Base-by-base conservation (phyloP, 2,329 filamentous ascomycete species). In the Cryphonectria japonica region DNA sequence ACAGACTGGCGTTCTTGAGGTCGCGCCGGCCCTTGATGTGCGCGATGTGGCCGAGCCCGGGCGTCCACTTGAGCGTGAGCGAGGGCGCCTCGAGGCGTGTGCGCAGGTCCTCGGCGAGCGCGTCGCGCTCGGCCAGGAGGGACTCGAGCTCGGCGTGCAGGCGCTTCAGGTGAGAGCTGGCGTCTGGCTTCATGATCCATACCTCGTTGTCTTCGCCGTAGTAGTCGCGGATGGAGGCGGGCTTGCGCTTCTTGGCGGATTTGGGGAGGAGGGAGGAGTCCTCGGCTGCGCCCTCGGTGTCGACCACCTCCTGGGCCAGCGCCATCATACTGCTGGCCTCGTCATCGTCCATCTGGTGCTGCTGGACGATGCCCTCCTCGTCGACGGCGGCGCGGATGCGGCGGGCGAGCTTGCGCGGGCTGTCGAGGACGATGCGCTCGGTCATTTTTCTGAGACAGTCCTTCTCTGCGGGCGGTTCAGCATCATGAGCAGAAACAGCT, bases 11-110 rank as follows among this genome's bases (percentile, higher is more conserved):
- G 68, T 85, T 88, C n/a, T 82, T 82, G 32, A 80, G 75, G 14
- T 78, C 83, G 78, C 78, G 75, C 79, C 92, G 95, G 46, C 94
- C 94, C 80, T 92, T 96, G 76, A 98, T 88, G 78, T 98, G 95
- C 76, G 93, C 95, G 77, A 97, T 93, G 79, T 99, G 93, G 11
- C 96, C 95, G 1, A 97, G 86, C 19, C 91, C 92, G 0, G 95
- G 92, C 0, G 92, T 94, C 92, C 94, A 98, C 76, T 92, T 93
- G 29, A 99, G 86, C 0, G 90, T 92, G 60, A 98, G 86, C 71
- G 87, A 91, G 7, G 88, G 80, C 14, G 90, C 89, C 70, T 81
- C 80, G 60, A 95, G 85, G 6, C 88, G 84, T 16, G 86, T 79
- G 68, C 90, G 89, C 32, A 98, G 85, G 5, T 82, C 81, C 26